Percentiles rank a stretch among this genome's conserved stretches.
phyloP scores from a whole-genome alignment of 805 yeast species.

The Hemisphaericaspora nanyangensis region DNA sequence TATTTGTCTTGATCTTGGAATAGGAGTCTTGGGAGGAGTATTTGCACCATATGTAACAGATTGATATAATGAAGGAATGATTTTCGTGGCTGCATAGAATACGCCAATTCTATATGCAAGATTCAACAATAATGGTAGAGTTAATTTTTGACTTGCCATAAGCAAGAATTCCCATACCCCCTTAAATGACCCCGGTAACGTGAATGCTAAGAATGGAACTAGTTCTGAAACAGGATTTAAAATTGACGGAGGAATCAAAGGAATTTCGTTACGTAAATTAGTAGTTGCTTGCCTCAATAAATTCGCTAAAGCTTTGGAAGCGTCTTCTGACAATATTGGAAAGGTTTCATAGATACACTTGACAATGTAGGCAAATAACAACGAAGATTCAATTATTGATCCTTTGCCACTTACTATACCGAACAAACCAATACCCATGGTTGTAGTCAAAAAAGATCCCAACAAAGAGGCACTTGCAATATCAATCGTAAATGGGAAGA shows the following conservation, averaged over 20 bases:
- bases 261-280: constrained; percentile 31
- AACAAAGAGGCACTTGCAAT: constrained; percentile 74
- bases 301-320: constrained; percentile 27
- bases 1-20: constrained; percentile 32
- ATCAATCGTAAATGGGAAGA: constrained; percentile 67
- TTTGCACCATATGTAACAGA: constrained; percentile 29
- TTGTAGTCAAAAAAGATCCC: constrained; percentile 79
- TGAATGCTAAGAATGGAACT: constrained; percentile 46
- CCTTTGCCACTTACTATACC: constrained; percentile 85
- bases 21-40: constrained; percentile 43
- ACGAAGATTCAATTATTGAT: constrained; percentile 83
- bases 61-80: constrained; percentile 72
- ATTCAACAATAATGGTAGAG: constrained; percentile 78
- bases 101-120: constrained; percentile 83
- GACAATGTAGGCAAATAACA: constrained; percentile 85
- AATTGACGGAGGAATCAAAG: constrained; percentile 34
- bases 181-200: constrained; percentile 50
- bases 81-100: constrained; percentile 88
- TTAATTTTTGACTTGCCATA: constrained; percentile 55
- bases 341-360: constrained; percentile 90
- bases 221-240: constrained; percentile 29
- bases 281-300: constrained; percentile 31
- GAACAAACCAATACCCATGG: constrained; percentile 68
- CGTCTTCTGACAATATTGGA: constrained; percentile 71
- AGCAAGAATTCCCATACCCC: constrained; percentile 53